phyloP scores from a whole-genome alignment of 164 flowering plant species.

The Vitis amurensis region DNA sequence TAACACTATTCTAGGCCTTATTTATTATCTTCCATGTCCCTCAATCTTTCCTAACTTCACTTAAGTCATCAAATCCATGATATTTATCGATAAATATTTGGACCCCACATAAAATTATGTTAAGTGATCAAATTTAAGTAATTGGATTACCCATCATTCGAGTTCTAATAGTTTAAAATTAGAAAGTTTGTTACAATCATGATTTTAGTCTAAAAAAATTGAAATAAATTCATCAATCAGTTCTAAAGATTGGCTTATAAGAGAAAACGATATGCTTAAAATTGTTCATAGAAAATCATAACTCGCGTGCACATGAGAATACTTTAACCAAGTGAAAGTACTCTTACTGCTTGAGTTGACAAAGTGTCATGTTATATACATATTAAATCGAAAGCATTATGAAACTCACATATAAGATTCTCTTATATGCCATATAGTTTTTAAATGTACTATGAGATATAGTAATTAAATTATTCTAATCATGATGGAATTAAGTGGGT shows the following conservation, averaged over 20 bases:
- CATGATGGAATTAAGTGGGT: conserved; percentile 20
- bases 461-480: conserved; percentile 16
- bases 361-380: neutral
- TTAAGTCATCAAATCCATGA: neutral
- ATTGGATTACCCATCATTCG: no score
- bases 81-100: no score
- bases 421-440: neutral
- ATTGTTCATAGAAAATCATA: conserved; percentile 8
- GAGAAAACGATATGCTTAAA: neutral
- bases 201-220: neutral
- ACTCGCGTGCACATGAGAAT: conserved; percentile 15
- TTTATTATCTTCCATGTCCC: neutral
- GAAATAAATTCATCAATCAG: neutral
- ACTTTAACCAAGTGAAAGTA: conserved; percentile 4
- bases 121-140: no score
- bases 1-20: neutral
- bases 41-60: neutral
- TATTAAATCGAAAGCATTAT: conserved; percentile 16
- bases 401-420: neutral
- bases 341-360: conserved; percentile 4
- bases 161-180: no score
- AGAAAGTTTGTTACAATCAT: no score
- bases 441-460: conserved; percentile 2
- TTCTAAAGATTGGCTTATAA: no score
- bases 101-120: no score